phyloP scores from a whole-genome alignment of 2,329 filamentous ascomycete genomes.

The Cordyceps javanica region DNA sequence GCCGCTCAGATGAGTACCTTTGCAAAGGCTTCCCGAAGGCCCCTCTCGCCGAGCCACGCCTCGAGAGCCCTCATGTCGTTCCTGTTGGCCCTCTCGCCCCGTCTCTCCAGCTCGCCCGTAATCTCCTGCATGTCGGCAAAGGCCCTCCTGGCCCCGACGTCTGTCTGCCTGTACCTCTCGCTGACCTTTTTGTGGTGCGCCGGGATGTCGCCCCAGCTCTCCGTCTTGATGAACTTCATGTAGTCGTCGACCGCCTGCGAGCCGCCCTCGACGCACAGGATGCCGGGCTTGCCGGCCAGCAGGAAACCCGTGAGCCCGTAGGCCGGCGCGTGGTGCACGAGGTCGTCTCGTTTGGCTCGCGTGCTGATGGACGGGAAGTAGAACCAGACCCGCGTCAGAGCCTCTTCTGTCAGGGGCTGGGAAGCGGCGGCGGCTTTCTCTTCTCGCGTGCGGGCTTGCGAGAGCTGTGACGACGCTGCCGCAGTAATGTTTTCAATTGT shows the following conservation, averaged over 20 bases:
- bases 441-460: slow-evolving; percentile 10
- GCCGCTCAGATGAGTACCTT: slow-evolving; percentile 31
- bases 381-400: slow-evolving; percentile 52
- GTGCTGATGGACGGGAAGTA: slow-evolving; percentile 58
- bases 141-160: slow-evolving; percentile 28
- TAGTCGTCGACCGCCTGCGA: slow-evolving; percentile 47
- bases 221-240: slow-evolving; percentile 58
- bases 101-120: slow-evolving; percentile 41
- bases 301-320: slow-evolving; percentile 54
- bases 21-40: slow-evolving; percentile 37
- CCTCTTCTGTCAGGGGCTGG: slow-evolving; percentile 5
- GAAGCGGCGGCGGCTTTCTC: background rate
- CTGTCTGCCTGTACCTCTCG: slow-evolving; percentile 43
- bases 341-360: slow-evolving; percentile 50
- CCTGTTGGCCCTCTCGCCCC: slow-evolving; percentile 43
- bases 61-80: slow-evolving; percentile 49
- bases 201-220: slow-evolving; percentile 58
- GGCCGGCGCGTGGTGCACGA: slow-evolving; percentile 45
- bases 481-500: slow-evolving; percentile 40
- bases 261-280: slow-evolving; percentile 44
- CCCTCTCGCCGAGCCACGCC: slow-evolving; percentile 39
- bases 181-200: slow-evolving; percentile 57
- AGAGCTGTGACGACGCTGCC: slow-evolving; percentile 25
- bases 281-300: slow-evolving; percentile 53
- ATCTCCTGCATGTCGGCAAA: slow-evolving; percentile 54